Evolutionary conservation across 352 stramenopile species (phyloP).

Genomic region (Thalassiosira mediterranea): DNA sequence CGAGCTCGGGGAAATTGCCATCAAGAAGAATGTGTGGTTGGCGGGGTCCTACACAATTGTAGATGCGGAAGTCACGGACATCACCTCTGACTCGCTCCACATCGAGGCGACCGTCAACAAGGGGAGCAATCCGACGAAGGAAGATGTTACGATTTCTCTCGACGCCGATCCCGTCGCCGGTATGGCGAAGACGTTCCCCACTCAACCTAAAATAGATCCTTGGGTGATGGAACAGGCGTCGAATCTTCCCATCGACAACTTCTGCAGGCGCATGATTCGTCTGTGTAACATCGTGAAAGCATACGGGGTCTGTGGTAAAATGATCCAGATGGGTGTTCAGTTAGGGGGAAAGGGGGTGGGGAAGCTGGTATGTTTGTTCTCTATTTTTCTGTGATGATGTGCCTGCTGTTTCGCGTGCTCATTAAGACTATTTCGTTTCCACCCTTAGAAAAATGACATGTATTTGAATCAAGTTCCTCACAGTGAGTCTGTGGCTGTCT

Average conservation of each 20-base stretch:
- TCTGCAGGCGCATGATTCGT: conserved; percentile 69
- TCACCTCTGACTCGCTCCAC: conserved; percentile 50
- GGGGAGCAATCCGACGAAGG: conserved; percentile 31
- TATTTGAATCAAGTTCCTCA: conserved; percentile 84
- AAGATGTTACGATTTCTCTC: conserved; percentile 42
- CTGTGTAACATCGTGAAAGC: conserved; percentile 74
- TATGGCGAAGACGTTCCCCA: conserved; percentile 46
- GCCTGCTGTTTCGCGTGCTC: not conserved
- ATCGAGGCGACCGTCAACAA: conserved; percentile 65
- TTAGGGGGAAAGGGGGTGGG: conserved; percentile 62
- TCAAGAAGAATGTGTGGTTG: conserved; percentile 74
- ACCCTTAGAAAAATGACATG: conserved; percentile 61
- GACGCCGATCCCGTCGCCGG: conserved; percentile 43
- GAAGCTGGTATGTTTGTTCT: conserved; percentile 51
- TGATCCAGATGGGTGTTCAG: conserved; percentile 80
- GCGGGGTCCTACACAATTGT: conserved; percentile 64
- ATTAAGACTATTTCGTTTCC: not conserved
- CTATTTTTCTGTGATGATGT: conserved; percentile 6
- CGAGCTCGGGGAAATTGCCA: conserved; percentile 49
- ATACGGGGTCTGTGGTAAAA: conserved; percentile 67
- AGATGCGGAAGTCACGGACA: conserved; percentile 57
- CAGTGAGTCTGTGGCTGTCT: conserved; percentile 52
- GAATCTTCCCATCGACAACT: conserved; percentile 64
- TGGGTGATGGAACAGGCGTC: conserved; percentile 30
- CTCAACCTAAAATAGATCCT: conserved; percentile 44